Evolutionary conservation across 768 basidiomycete species (phyloP).

Genomic region (Boletus edulis): DNA sequence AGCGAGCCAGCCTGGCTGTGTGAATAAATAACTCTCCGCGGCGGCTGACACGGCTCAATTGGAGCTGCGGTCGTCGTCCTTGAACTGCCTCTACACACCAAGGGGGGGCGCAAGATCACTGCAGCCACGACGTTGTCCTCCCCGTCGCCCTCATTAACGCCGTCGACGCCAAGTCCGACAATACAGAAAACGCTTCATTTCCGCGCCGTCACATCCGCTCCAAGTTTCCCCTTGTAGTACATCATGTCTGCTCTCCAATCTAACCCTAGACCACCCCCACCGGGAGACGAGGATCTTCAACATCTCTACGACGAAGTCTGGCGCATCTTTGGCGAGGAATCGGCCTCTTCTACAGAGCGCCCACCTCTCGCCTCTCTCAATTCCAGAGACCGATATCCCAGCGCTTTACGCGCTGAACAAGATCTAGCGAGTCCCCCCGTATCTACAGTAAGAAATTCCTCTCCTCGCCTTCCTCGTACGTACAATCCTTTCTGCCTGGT

Average conservation of each 20-base stretch:
- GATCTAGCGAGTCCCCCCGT: conserved; percentile 11
- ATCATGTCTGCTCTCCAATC: conserved; percentile 38
- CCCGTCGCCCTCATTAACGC: background rate
- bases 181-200: background rate
- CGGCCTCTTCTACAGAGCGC: conserved; percentile 31
- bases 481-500: background rate
- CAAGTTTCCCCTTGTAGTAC: background rate
- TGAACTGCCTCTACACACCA: too few relatives aligned
- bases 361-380: conserved; percentile 18
- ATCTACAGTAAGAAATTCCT: conserved; percentile 12
- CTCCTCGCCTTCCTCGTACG: conserved; percentile 25
- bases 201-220: background rate
- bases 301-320: conserved; percentile 75
- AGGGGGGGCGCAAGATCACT: too few relatives aligned
- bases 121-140: background rate
- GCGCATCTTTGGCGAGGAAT: conserved; percentile 59
- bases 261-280: conserved; percentile 37
- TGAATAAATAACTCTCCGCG: too few relatives aligned
- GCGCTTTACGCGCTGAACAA: conserved; percentile 19
- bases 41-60: too few relatives aligned
- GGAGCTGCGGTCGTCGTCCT: too few relatives aligned
- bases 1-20: background rate
- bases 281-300: conserved; percentile 70
- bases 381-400: conserved; percentile 20
- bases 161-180: background rate